Conservation (phyloP, 78 protist genomes). For the Speleostelium caveatum region DNA sequence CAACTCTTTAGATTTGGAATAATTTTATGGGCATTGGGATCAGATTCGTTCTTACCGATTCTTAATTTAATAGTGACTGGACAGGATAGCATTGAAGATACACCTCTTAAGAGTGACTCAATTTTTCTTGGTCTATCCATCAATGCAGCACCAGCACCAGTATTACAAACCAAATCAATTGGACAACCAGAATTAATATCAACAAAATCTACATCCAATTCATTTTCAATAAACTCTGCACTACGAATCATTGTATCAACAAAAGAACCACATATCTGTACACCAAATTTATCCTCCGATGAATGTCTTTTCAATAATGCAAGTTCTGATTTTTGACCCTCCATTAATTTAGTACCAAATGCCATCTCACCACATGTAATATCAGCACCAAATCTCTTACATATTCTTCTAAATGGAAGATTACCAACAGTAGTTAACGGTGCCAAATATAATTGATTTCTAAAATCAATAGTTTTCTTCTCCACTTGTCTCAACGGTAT, state of each 20-base stretch:
- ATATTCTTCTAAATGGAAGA: constrained; percentile 97
- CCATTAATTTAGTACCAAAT: constrained; percentile 77
- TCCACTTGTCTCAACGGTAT: constrained; percentile 27
- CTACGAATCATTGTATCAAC: constrained; percentile 60
- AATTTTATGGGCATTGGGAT: constrained; percentile 84
- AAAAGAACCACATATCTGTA: constrained; percentile 90
- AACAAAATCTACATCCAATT: constrained; percentile 86
- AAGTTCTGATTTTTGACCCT: constrained; percentile 86
- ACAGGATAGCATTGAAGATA: constrained; percentile 24
- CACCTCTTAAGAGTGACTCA: constrained; percentile 16
- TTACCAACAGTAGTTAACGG: constrained; percentile 99
- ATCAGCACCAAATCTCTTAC: constrained; percentile 87
- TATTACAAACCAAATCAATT: constrained; percentile 88
- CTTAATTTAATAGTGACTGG: constrained; percentile 95
- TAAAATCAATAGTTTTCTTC: constrained; percentile 84
- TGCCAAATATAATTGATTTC: constrained; percentile 93
- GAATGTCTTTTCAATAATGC: constrained; percentile 89
- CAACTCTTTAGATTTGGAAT: constrained; percentile 77
- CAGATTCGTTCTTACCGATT: constrained; percentile 81
- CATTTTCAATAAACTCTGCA: constrained; percentile 76
- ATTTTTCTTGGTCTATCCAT: constrained; percentile 69
- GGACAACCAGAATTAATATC: constrained; percentile 98
- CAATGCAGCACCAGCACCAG: constrained; percentile 89
- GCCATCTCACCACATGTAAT: constrained; percentile 97
- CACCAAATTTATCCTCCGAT: constrained; percentile 95